phyloP scores from a whole-genome alignment of 176 grass and related monocot genomes.

The Oryza nivara region DNA sequence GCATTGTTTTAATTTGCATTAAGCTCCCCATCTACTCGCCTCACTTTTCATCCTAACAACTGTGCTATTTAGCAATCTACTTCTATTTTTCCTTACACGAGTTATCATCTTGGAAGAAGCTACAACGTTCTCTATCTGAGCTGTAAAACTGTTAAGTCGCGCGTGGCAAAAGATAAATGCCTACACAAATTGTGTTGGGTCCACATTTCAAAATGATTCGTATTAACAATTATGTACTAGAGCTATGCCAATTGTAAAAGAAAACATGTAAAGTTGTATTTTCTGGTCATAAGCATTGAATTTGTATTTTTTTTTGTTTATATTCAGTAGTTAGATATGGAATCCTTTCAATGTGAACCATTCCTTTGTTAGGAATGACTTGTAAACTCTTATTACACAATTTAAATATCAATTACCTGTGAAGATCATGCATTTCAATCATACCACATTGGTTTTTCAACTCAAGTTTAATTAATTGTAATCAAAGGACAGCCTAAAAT shows the following conservation, averaged over 20 bases:
- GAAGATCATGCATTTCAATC: background rate
- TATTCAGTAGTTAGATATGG: background rate
- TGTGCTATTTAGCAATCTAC: background rate
- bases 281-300: background rate
- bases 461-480: background rate
- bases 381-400: background rate
- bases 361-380: background rate
- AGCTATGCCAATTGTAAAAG: background rate
- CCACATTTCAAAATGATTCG: background rate
- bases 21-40: too few relatives aligned
- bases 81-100: background rate
- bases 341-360: background rate
- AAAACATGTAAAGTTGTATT: background rate
- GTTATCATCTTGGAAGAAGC: background rate
- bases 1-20: too few relatives aligned
- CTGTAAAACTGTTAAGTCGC: too few relatives aligned
- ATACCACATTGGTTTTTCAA: background rate
- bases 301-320: background rate
- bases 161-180: too few relatives aligned
- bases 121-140: too few relatives aligned
- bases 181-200: background rate
- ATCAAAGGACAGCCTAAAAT: background rate
- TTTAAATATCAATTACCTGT: background rate
- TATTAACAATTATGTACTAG: background rate
- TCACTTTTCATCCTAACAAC: too few relatives aligned